Percentiles rank a stretch among this genome's conserved stretches.
phyloP scores from a whole-genome alignment of 2,329 filamentous ascomycete genomes.

The Aphanoascus verrucosus region DNA sequence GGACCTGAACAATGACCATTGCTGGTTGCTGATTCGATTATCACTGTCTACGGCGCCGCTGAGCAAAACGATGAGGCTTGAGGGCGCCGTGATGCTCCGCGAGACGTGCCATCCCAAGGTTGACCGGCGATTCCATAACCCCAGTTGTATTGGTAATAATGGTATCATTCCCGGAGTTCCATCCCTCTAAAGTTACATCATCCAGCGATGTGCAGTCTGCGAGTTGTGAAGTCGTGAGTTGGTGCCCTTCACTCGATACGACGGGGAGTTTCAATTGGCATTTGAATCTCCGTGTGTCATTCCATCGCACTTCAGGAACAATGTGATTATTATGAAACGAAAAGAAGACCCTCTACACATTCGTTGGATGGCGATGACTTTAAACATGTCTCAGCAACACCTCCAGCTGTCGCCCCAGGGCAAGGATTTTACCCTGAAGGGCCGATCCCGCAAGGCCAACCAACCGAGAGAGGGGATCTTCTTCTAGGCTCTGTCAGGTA shows the following conservation, averaged over 20 bases:
- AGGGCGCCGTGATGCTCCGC: neutral
- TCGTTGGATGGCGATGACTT: constrained; percentile 4
- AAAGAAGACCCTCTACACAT: neutral
- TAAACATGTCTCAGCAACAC: neutral
- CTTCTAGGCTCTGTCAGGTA: neutral
- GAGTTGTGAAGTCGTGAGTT: neutral
- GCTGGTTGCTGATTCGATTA: too few relatives aligned
- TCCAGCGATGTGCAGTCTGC: neutral
- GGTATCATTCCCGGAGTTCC: neutral
- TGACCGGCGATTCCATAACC: neutral
- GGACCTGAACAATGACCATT: too few relatives aligned
- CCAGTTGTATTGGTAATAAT: neutral
- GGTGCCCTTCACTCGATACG: neutral
- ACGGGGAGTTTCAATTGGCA: neutral
- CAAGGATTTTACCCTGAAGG: constrained; percentile 2
- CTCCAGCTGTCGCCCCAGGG: neutral
- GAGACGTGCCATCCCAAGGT: too few relatives aligned
- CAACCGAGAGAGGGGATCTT: neutral
- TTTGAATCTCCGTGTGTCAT: neutral
- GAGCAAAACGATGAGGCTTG: too few relatives aligned
- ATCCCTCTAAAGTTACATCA: neutral
- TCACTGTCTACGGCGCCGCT: too few relatives aligned
- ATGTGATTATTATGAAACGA: neutral
- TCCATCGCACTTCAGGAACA: neutral
- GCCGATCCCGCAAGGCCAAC: neutral